These are phyloP conservation scores for Musa troglodytarum DNA, from an alignment of 176 grass and related monocot genomes.

Conservation along the genomic window DNA sequence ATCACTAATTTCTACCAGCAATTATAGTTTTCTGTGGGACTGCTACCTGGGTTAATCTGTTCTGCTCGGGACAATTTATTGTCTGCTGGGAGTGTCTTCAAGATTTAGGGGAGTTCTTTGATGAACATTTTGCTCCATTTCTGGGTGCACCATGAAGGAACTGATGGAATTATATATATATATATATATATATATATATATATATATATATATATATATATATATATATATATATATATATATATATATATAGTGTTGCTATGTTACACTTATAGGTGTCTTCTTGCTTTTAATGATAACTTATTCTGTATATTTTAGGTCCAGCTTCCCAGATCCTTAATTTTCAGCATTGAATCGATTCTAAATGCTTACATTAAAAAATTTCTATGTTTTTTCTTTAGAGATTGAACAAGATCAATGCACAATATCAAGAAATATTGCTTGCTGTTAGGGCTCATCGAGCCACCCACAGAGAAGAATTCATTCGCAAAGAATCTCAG, in stretches of 20 bases:
- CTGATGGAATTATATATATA: background rate
- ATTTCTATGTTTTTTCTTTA: constrained; percentile 24
- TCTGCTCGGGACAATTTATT: background rate
- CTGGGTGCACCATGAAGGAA: background rate
- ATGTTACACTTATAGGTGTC: background rate
- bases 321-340: background rate
- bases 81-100: background rate
- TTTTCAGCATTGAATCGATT: constrained; percentile 9
- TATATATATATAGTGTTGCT: background rate
- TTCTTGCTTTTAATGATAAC: background rate
- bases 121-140: background rate
- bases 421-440: constrained; percentile 65
- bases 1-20: background rate
- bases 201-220: no score
- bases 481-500: constrained; percentile 69
- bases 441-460: constrained; percentile 49
- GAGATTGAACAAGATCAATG: constrained; percentile 91
- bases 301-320: background rate
- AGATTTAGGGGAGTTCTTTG: background rate
- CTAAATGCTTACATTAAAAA: constrained; percentile 15
- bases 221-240: no score
- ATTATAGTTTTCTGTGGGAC: background rate
- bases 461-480: constrained; percentile 60
- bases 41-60: background rate
- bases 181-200: background rate